Percentiles rank a stretch among this genome's conserved stretches.
Conservation (phyloP, 2,329 filamentous ascomycete genomes). For the Aspergillus hortae region DNA sequence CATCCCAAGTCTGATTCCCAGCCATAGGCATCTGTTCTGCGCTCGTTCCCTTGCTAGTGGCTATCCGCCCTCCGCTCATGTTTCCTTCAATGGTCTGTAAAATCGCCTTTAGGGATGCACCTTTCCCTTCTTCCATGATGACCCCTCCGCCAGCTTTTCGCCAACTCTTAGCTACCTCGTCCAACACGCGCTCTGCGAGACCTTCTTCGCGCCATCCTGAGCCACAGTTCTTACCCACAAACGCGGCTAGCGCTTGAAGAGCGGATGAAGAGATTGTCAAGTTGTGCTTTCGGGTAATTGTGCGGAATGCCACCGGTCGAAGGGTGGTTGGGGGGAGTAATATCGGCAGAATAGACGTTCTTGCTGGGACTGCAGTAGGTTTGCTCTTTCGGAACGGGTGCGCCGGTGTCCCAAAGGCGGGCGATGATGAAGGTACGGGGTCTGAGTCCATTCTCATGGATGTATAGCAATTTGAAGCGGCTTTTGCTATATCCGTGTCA, state of each 20-base stretch:
- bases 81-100: slow-evolving; percentile 79
- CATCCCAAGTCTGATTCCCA: slow-evolving; percentile 47
- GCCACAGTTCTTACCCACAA: slow-evolving; percentile 90
- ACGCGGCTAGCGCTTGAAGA: slow-evolving; percentile 76
- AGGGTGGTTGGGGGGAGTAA: slow-evolving; percentile 82
- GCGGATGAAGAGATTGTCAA: slow-evolving; percentile 86
- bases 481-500: too few relatives aligned
- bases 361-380: slow-evolving; percentile 47
- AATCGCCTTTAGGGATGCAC: slow-evolving; percentile 68
- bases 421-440: slow-evolving; percentile 75
- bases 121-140: slow-evolving; percentile 79
- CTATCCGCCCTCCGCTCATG: slow-evolving; percentile 73
- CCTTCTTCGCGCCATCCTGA: slow-evolving; percentile 96
- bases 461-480: background rate
- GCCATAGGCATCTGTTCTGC: slow-evolving; percentile 18
- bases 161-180: slow-evolving; percentile 88
- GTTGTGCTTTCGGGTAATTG: slow-evolving; percentile 96
- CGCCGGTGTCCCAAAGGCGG: slow-evolving; percentile 81
- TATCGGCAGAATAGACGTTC: slow-evolving; percentile 73
- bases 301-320: slow-evolving; percentile 86
- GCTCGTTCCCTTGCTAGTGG: slow-evolving; percentile 45
- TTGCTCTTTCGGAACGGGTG: slow-evolving; percentile 61
- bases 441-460: slow-evolving; percentile 39
- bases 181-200: slow-evolving; percentile 83
- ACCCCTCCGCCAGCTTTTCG: slow-evolving; percentile 84